Evolutionary conservation across 805 yeast genomes (phyloP).

Genomic region (Saccharomycopsis sp.): DNA sequence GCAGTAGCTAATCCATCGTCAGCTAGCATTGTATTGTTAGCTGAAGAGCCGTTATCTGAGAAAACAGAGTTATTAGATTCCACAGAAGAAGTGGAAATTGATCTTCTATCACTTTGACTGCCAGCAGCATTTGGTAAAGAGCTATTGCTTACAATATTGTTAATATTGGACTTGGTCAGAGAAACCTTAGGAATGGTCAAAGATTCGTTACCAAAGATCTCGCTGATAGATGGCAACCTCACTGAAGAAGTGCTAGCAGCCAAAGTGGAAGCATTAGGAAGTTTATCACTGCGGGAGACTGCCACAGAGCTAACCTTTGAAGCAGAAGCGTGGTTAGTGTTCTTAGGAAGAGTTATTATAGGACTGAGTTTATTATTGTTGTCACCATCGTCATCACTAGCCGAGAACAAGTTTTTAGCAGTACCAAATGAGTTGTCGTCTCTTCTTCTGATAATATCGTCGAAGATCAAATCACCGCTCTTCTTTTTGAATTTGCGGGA

Average conservation of each 20-base stretch:
- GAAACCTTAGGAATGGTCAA: slow-evolving; percentile 2
- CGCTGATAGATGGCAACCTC: slow-evolving; percentile 19
- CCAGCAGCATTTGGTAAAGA: background rate
- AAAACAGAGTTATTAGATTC: slow-evolving; percentile 18
- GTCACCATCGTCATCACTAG: background rate
- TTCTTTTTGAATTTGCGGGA: slow-evolving; percentile 24
- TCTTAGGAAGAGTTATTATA: slow-evolving; percentile 10
- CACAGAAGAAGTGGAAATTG: slow-evolving; percentile 15
- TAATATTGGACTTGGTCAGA: background rate
- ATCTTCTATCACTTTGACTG: slow-evolving; percentile 8
- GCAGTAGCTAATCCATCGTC: slow-evolving; percentile 6
- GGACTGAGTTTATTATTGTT: slow-evolving; percentile 4
- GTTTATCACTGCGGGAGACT: background rate
- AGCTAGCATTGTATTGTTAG: slow-evolving; percentile 1
- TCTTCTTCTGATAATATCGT: slow-evolving; percentile 13
- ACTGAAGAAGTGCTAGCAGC: background rate
- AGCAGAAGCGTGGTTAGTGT: background rate
- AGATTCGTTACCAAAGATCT: slow-evolving; percentile 11
- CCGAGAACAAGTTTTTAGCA: slow-evolving; percentile 1
- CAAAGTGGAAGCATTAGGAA: background rate
- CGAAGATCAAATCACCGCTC: slow-evolving; percentile 22
- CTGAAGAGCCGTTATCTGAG: slow-evolving; percentile 6
- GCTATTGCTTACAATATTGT: background rate
- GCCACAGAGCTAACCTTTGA: background rate
- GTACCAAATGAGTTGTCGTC: slow-evolving; percentile 18